A percentile compares a stretch with the other conserved stretches of the same genome.
These are phyloP conservation scores for Aspergillus chevalieri DNA, from an alignment of 2,329 filamentous ascomycete genomes.

Conservation along the genomic window DNA sequence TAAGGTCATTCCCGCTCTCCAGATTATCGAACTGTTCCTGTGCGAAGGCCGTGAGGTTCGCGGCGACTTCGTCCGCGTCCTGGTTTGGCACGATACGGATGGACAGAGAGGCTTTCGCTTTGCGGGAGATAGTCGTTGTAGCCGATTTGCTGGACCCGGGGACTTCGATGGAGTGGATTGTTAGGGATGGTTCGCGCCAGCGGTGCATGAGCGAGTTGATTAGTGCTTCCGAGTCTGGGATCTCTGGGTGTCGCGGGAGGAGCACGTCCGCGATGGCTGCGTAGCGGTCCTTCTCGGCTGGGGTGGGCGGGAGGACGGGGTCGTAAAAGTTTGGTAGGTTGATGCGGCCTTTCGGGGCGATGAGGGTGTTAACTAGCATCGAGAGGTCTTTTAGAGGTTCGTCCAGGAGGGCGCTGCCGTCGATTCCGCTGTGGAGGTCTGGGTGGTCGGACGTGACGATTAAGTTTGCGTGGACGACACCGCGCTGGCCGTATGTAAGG, in stretches of 20 bases:
- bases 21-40: conserved; percentile 65
- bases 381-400: conserved; percentile 91
- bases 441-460: conserved; percentile 79
- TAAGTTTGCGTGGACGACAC: conserved; percentile 87
- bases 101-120: conserved; percentile 82
- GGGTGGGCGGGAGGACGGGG: conserved; percentile 66
- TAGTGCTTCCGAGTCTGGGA: conserved; percentile 60
- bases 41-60: conserved; percentile 61
- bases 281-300: conserved; percentile 72
- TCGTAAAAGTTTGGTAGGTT: conserved; percentile 87
- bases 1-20: conserved; percentile 73
- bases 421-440: conserved; percentile 93
- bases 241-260: conserved; percentile 62
- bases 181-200: conserved; percentile 92
- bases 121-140: conserved; percentile 75
- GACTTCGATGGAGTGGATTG: conserved; percentile 78
- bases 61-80: conserved; percentile 70
- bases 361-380: conserved; percentile 71
- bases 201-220: conserved; percentile 82
- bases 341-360: conserved; percentile 72
- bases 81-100: conserved; percentile 91
- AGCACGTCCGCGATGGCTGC: conserved; percentile 75
- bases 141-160: conserved; percentile 81
- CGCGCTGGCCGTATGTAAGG: conserved; percentile 86
- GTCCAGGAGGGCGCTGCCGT: conserved; percentile 82